These are phyloP conservation scores for Candida silvicultrix DNA, from an alignment of 805 yeast species.

Conservation along the genomic window DNA sequence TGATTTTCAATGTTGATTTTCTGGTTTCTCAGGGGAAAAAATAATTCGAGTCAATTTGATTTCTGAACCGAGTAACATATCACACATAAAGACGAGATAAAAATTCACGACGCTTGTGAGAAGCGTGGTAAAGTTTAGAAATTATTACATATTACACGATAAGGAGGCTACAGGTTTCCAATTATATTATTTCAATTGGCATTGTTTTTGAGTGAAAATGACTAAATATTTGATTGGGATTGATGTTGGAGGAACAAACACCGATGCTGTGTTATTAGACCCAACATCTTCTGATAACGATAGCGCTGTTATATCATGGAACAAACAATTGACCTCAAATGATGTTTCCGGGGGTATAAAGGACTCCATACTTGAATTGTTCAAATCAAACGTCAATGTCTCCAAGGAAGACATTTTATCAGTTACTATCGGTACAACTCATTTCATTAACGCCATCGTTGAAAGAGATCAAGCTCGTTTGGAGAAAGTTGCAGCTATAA, in stretches of 20 bases:
- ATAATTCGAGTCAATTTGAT: neutral
- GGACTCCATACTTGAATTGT: conserved; percentile 28
- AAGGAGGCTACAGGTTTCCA: neutral
- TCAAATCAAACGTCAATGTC: conserved; percentile 16
- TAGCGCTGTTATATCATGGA: conserved; percentile 33
- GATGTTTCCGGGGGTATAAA: conserved; percentile 39
- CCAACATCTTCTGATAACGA: conserved; percentile 22
- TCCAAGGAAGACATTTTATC: conserved; percentile 29
- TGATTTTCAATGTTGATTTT: neutral
- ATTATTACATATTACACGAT: too few species aligned
- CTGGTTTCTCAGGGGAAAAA: neutral
- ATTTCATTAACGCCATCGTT: conserved; percentile 43
- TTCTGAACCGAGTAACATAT: neutral
- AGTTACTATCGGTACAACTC: conserved; percentile 47
- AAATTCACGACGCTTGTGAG: neutral
- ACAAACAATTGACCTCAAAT: conserved; percentile 37
- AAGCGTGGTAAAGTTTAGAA: too few species aligned
- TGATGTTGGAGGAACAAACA: conserved; percentile 48
- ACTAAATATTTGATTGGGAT: conserved; percentile 33
- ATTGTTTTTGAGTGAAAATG: conserved; percentile 1
- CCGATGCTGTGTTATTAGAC: conserved; percentile 40
- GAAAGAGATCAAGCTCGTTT: conserved; percentile 37
- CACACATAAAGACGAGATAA: neutral
- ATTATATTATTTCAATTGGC: neutral
- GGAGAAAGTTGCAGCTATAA: conserved; percentile 38